Evolutionary conservation across 2,329 filamentous ascomycete species (phyloP).

Genomic region (Alternaria arborescens): DNA sequence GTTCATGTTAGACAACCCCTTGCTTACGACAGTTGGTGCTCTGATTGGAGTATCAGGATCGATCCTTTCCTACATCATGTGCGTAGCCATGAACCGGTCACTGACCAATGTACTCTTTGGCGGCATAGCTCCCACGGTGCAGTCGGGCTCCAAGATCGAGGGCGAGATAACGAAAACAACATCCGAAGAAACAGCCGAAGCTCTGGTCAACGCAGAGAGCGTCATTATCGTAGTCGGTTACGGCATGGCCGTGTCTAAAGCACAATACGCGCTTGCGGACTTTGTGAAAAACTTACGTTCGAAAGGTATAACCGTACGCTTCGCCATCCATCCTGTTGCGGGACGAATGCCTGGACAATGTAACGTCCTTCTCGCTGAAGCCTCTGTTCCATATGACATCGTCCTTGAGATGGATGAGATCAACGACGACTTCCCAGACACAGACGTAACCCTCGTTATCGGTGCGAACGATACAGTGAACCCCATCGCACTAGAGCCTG

Average conservation of each 20-base stretch:
- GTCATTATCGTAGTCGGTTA: slow-evolving; percentile 93
- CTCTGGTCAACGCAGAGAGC: slow-evolving; percentile 77
- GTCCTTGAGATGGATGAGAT: slow-evolving; percentile 97
- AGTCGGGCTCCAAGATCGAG: slow-evolving; percentile 76
- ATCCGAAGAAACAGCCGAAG: slow-evolving; percentile 81
- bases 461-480: slow-evolving; percentile 95
- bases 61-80: slow-evolving; percentile 74
- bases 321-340: slow-evolving; percentile 89
- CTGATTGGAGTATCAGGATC: slow-evolving; percentile 89
- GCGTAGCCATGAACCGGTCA: slow-evolving; percentile 89
- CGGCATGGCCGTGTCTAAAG: slow-evolving; percentile 93
- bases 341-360: slow-evolving; percentile 94
- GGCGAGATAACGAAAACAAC: slow-evolving; percentile 80
- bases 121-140: slow-evolving; percentile 72
- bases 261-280: slow-evolving; percentile 88
- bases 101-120: slow-evolving; percentile 91
- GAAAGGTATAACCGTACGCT: slow-evolving; percentile 81
- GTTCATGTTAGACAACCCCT: slow-evolving; percentile 87
- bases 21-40: slow-evolving; percentile 84
- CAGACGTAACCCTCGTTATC: slow-evolving; percentile 86
- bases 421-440: slow-evolving; percentile 88
- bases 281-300: slow-evolving; percentile 78
- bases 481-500: slow-evolving; percentile 84
- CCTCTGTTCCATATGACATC: slow-evolving; percentile 88
- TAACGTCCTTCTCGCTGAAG: slow-evolving; percentile 89